Evolutionary conservation across 176 grass and related monocot genomes (phyloP), one percentile per base, ranked within the genome.

Genomic region (Oryza meridionalis): DNA sequence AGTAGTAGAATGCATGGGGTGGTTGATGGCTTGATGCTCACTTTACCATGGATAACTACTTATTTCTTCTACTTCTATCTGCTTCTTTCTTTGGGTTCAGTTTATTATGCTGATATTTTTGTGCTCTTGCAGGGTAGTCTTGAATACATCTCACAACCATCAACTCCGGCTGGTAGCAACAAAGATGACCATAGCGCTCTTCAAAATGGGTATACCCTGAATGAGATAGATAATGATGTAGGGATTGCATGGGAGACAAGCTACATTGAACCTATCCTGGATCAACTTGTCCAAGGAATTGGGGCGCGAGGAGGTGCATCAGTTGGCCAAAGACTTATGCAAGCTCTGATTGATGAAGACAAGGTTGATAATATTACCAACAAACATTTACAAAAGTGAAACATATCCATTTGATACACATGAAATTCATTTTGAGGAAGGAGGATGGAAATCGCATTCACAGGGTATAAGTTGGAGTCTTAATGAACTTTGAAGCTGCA

Each of bases 321-420:
- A 70, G 77, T 94, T 81, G 89, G 92, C 24, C 89, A 94, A 89
- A 88, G 88, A 74, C 89, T 94, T 84, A 85, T 94, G 86, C 89
- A 90, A 81, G 86, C 88, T 81, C 88, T 90, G 61, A 88, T 94
- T 13, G 89, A 94, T 84, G 92, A 94, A 88, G 92, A 94, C 72
- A 83, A 77, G 38, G 65, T 94, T 65, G 88, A 91, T 65, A 86
- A 76, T 91, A 81, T 88, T 73, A 61, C 86, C 72, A 88, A 86
- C 44, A 80, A n/a, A 76, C 21, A 77, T 62, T 79, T 88, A 73
- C 38, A 81, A 53, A 69, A 82, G 70, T 11, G 89, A 94, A 80
- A 72, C 50, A 46, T 84, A 84, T 76, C 80, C 80, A 69, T 85
- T 83, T 29, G 88, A 91, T 80, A 55, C 86, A 67, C 79, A 88